phyloP scores from a whole-genome alignment of 2,329 filamentous ascomycete genomes.

The Nigrograna mackinnonii region DNA sequence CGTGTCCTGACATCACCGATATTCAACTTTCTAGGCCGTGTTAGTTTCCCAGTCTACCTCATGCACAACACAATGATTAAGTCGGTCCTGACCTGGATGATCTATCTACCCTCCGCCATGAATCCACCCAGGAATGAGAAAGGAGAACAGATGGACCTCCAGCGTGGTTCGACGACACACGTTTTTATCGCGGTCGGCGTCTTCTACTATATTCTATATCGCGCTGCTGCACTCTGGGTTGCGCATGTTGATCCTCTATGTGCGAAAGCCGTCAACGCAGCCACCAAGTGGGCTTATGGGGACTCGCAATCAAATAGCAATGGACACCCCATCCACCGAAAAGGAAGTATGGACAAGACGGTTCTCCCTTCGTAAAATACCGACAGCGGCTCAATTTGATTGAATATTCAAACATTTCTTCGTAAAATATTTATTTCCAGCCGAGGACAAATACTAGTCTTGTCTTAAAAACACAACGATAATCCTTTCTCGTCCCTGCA shows the following conservation, averaged over 20 bases:
- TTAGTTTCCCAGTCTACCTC: constrained; percentile 68
- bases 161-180: constrained; percentile 33
- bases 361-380: too few relatives aligned
- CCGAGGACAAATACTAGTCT: too few relatives aligned
- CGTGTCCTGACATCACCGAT: constrained; percentile 57
- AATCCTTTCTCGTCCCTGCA: too few relatives aligned
- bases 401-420: too few relatives aligned
- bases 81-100: constrained; percentile 63
- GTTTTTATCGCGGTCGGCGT: constrained; percentile 35
- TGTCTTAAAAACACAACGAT: too few relatives aligned
- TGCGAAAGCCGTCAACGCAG: constrained; percentile 32
- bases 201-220: constrained; percentile 41
- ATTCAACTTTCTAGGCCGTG: constrained; percentile 65
- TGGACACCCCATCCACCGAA: constrained; percentile 5
- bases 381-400: too few relatives aligned
- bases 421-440: too few relatives aligned
- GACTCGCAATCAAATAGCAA: constrained; percentile 14
- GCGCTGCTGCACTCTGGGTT: constrained; percentile 35
- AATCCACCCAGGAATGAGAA: constrained; percentile 39
- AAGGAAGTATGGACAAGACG: constrained; percentile 5
- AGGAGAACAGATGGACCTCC: constrained; percentile 38
- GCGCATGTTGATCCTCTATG: constrained; percentile 39
- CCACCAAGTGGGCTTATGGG: constrained; percentile 36
- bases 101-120: constrained; percentile 49
- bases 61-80: constrained; percentile 65